A percentile compares a stretch with the other conserved stretches of the same genome.
These are phyloP conservation scores for Ustilago trichophora DNA, from an alignment of 1,284 basidiomycete genomes.

Conservation along the genomic window DNA sequence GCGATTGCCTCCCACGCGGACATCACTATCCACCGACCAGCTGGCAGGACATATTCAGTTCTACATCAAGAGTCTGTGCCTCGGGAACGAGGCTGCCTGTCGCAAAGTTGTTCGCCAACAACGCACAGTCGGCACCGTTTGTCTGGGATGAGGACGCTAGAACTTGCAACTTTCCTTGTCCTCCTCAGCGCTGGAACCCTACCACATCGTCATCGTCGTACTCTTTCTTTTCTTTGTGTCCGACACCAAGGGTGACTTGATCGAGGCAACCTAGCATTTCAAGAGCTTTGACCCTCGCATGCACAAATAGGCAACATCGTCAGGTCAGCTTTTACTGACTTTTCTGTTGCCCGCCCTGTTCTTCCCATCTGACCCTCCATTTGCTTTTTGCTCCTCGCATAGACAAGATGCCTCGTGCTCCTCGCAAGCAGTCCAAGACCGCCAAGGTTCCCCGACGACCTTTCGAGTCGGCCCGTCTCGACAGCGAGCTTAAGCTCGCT, in stretches of 20 bases:
- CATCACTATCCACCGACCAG: not conserved
- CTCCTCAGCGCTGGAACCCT: constrained; percentile 22
- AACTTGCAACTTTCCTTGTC: constrained; percentile 20
- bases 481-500: constrained; percentile 99
- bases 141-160: constrained; percentile 49
- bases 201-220: constrained; percentile 12
- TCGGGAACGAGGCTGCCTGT: constrained; percentile 28
- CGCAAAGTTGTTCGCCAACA: not conserved
- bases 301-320: constrained; percentile 38
- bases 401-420: constrained; percentile 63
- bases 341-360: constrained; percentile 45
- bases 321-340: constrained; percentile 33
- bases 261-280: constrained; percentile 55
- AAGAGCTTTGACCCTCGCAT: constrained; percentile 53
- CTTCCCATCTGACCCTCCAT: constrained; percentile 12
- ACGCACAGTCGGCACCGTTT: constrained; percentile 23
- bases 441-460: constrained; percentile 88
- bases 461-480: constrained; percentile 97
- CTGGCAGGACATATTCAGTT: constrained; percentile 32
- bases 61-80: constrained; percentile 51
- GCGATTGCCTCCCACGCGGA: no score
- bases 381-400: not conserved
- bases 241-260: constrained; percentile 50
- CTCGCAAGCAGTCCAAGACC: constrained; percentile 66
- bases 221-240: constrained; percentile 21